A percentile compares a stretch with the other conserved stretches of the same genome.
Conservation (phyloP, 345 rosid genomes). For the Lenwebbia sp. region DNA sequence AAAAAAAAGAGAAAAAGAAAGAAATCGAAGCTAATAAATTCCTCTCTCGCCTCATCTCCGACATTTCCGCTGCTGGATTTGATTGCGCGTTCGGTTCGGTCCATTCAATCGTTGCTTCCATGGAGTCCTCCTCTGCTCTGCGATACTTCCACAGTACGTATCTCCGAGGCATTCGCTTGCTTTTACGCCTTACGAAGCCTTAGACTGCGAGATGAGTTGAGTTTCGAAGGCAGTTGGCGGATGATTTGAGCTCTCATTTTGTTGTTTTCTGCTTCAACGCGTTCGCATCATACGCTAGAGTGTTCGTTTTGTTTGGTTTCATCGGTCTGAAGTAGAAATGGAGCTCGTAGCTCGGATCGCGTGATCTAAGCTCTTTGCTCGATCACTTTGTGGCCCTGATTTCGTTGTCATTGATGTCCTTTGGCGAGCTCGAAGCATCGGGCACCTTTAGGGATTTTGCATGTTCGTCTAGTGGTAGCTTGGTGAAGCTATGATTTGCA, state of each 20-base stretch:
- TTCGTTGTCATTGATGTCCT: not conserved
- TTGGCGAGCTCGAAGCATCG: not conserved
- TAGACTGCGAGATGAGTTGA: not conserved
- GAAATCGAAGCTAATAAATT: not conserved
- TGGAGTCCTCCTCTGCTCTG: slow-evolving; percentile 66
- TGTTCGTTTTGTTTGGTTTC: not conserved
- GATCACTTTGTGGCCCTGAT: no score
- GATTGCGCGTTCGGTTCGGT: not conserved
- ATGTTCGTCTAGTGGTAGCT: not conserved
- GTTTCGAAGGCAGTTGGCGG: not conserved
- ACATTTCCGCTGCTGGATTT: not conserved
- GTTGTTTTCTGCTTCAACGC: not conserved
- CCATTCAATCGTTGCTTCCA: slow-evolving; percentile 8
- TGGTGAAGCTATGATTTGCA: not conserved
- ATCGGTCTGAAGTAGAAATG: not conserved
- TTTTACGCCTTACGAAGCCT: not conserved
- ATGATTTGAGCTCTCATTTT: not conserved
- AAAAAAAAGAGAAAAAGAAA: not conserved
- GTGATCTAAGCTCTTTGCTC: no score
- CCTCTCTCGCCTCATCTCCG: not conserved
- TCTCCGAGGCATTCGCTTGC: not conserved
- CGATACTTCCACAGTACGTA: slow-evolving; percentile 56
- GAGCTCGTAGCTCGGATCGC: not conserved
- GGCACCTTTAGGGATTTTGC: not conserved
- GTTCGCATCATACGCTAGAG: not conserved